Base-by-base conservation (phyloP, 2,329 filamentous ascomycete genomes). In the Clathrospora elynae region DNA sequence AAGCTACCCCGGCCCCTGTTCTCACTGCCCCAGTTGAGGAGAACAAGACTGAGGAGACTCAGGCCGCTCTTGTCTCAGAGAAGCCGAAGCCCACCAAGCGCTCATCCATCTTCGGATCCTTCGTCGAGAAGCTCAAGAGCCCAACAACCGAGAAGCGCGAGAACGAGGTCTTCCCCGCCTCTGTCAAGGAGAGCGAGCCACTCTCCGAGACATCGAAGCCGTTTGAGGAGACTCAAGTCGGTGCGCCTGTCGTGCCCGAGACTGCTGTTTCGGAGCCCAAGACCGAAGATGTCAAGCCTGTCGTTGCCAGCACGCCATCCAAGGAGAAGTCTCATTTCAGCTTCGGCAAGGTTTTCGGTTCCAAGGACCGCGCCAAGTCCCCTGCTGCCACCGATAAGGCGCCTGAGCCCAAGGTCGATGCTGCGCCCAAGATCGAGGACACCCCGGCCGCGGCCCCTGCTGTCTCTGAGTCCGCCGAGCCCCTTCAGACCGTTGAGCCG, bases 81-180 rank as follows among this genome's bases (percentile, higher is more conserved):
- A 70, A 70, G 59, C 69, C 78, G 58, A 90, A 89, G 83, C 71
- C 71, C 33, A 79, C 82, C 73, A 95, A 95, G 87, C 88, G 90
- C 72, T 84, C 84, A 73, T 93, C 88, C 56, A 85, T 91, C 64
- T 95, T 95, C 73, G 83, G 83, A 61, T 85, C 83, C 64, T 84
- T 88, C 68, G 81, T 79, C 73, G 87, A 89, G 59, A 73, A 73
- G 67, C 64, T 77, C 42, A 74, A 73, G 66, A 75, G 72, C 66
- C 75, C 75, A 8, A 70, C 68, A 23, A 67, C 66, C 49, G 75
- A 78, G 81, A 92, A 92, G 79, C 85, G 87, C 71, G 85, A 85
- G 53, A 78, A 83, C 59, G 85, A 87, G 66, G 71, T 77, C 58
- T 73, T 78, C 73, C 57, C 42, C 36, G 19, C 68, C 72, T 72